These are phyloP conservation scores for Areca catechu DNA, from an alignment of 176 grass and related monocot species.

Conservation along the genomic window DNA sequence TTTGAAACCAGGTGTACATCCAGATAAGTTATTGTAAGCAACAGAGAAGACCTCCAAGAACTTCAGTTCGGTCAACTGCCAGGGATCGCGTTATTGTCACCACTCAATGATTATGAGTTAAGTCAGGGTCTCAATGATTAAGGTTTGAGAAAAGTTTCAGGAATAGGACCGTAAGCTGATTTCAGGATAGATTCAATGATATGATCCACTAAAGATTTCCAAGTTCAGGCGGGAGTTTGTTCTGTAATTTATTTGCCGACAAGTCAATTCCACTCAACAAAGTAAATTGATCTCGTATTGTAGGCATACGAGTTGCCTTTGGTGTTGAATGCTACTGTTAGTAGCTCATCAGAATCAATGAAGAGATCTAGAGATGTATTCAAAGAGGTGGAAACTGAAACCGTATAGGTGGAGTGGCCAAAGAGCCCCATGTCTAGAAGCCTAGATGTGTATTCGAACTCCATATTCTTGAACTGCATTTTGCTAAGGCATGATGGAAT, in stretches of 20 bases:
- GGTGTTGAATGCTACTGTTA: conserved; percentile 8
- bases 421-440: too few relatives aligned
- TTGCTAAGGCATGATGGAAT: conserved; percentile 26
- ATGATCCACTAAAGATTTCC: conserved; percentile 13
- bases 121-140: conserved; percentile 16
- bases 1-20: conserved; percentile 11
- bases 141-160: conserved; percentile 6
- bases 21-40: conserved; percentile 29
- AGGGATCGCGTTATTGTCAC: neutral
- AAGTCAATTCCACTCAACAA: conserved; percentile 11
- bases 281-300: neutral
- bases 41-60: neutral
- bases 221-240: conserved; percentile 16
- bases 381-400: too few relatives aligned
- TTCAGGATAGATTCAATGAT: conserved; percentile 27
- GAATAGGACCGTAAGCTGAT: conserved; percentile 11
- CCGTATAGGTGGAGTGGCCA: too few relatives aligned
- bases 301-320: conserved; percentile 1
- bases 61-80: neutral
- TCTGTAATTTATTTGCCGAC: conserved; percentile 9
- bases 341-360: too few relatives aligned
- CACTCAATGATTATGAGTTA: conserved; percentile 22
- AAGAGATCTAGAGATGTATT: too few relatives aligned
- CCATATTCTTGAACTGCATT: neutral
- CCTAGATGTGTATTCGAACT: too few relatives aligned